Evolutionary conservation across 2,329 filamentous ascomycete species (phyloP), one percentile per base, ranked within the genome.

Genomic region (Aspergillus neoniger): DNA sequence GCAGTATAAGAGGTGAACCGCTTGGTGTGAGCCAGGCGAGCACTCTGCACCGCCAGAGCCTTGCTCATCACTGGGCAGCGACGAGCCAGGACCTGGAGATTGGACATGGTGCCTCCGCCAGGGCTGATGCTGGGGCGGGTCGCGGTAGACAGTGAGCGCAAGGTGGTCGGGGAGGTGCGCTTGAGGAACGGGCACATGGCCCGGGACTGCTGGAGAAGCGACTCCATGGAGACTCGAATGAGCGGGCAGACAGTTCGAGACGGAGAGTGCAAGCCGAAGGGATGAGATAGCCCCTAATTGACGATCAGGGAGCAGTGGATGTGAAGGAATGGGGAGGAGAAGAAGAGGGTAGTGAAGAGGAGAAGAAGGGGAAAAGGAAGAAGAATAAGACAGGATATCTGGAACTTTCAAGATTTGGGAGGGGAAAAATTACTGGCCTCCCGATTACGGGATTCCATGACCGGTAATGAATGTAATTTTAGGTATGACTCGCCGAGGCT

Each of bases 1-100:
- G 72, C 70, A 39, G 74, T 72, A 23, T 69, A 67, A 15, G 76
- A 74, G 59, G 75, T 74, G 60, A 79, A 78, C 8, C 73, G 71
- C 70, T 77, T 79, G 54, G 74, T 63, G 53, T 66, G 67, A 23
- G 71, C 72, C 61, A 80, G 68, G 51, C 78, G 76, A 49, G 79
- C 74, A 63, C 77, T 80, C 83, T 97, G 94, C 41, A 97, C 89
- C 63, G 92, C 91, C 76, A 99, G 86, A 44, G 95, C 95, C 85
- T 97, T 96, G 78, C 93, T 94, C 95, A 99, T 99, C 78, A 99
- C 90, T 61, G 95, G 95, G 85, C 95, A 99, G 77, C 94, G 92
- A 74, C 92, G 89, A 72, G 92, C 95, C 73, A 96, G 88, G 69
- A 95, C 87, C 83, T 98, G 95, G 72, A 99, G 85, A 81, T 96